Base-by-base conservation (phyloP, 306 rosid genomes). In the Aeschynomene evenia region DNA sequence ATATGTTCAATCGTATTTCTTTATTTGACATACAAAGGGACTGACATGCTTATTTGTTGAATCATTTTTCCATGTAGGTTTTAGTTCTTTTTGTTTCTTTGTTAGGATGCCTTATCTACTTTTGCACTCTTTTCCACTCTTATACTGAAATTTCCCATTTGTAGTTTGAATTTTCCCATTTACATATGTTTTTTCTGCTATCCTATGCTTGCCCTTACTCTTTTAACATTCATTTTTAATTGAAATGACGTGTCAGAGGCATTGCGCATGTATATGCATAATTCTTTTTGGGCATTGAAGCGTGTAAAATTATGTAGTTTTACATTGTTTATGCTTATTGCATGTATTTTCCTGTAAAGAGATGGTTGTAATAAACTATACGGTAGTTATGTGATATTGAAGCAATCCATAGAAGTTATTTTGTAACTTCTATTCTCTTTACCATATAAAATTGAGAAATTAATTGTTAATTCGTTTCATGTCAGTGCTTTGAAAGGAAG, bases 401-500 rank as follows among this genome's bases (percentile, higher is more conserved):
- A 29, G n/a, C 43, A 45, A 26, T 21, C 53, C 40, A n/a, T 18
- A 28, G 11, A n/a, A 23, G 37, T 23, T 8, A 16, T n/a, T 5
- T 12, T 18, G 58, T n/a, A 14, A 28, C 26, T 59, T 66, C 33
- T 22, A 31, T 22, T 51, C 40, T 40, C 51, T 57, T 24, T 66
- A 19, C 63, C 45, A 11, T 50, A 15, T 1, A 51, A 18, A 42
- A 50, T 13, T 48, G n/a, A 46, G 31, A 56, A 42, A 37, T 29
- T 45, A 52, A 53, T 51, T 11, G n/a, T 63, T 22, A 28, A 22
- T 13, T 1, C 19, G 28, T 63, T 59, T 55, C 21, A 24, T 66
- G 58, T 66, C 91, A 88, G 98, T 75, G 79, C 88, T 77, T 64
- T 62, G 76, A 82, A 80, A 68, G 98, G 89, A 77, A 77, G 80